Evolutionary conservation across 805 yeast genomes (phyloP), one percentile per base, ranked within the genome.

Genomic region (Nematodospora valgi): DNA sequence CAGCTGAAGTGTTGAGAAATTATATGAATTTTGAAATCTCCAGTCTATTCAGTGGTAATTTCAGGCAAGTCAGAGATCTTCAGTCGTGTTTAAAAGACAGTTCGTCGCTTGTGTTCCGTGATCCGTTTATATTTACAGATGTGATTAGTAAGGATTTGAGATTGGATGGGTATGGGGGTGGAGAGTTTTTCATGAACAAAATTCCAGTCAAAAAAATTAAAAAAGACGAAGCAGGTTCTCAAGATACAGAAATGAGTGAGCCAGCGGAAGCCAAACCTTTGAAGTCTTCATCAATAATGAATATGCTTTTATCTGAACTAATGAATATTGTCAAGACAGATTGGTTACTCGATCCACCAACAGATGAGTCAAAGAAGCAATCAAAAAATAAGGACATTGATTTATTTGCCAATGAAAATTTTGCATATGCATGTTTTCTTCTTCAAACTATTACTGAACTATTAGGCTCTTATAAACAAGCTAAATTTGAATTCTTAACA

Each of bases 401-500:
- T 28, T 53, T 74, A 9, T 56, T 70, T 30, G 68, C 63, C 37
- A 84, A 83, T 50, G 62, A 68, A 6, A 68, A 74, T 20, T 85
- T 81, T 56, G 70, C 80, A 0, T 81, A 84, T 47, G 76, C 79
- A 39, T 72, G 81, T 28, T 88, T 81, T 54, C 57, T 89, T 30
- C 59, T 89, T 25, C 85, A 80, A 45, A 59, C 77, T 0, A 56
- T 88, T 25, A 71, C 80, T 0, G 97, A 89, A 46, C 59, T 87
- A 6, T 56, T 89, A 6, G 75, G 80, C 2, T 84, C 96, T 2
- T 89, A 88, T 53, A 82, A 80, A 42, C 81, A 80, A 42, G 76
- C 88, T 33, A 89, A 89, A 54, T 70, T 84, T 32, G 96, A 88
- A 48, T 83, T 89, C 48, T 61, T 88, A 38, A 80, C 91, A 0